phyloP scores from a whole-genome alignment of 192 early-diverging fungal species.

The Paraglomus brasilianum region DNA sequence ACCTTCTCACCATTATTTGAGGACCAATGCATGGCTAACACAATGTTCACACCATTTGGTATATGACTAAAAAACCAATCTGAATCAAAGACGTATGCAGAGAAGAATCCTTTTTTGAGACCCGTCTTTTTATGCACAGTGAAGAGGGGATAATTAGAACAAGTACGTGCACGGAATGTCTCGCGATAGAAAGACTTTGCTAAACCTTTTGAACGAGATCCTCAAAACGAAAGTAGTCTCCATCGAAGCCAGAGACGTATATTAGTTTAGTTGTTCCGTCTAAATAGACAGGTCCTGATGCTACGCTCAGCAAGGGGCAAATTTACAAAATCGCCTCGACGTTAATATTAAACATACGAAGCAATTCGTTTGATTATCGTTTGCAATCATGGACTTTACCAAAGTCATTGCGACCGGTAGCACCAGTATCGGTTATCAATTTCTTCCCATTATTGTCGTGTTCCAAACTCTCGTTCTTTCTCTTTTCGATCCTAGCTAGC shows the following conservation, averaged over 20 bases:
- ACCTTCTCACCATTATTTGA: conserved; percentile 30
- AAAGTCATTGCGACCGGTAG: no score
- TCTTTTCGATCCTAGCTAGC: no score
- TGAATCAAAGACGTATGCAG: conserved; percentile 51
- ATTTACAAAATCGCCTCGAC: no score
- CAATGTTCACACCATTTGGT: conserved; percentile 37
- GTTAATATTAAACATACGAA: no score
- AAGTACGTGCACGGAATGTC: background rate
- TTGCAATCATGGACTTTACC: no score
- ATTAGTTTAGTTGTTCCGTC: background rate
- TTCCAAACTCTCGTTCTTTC: no score
- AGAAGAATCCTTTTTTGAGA: conserved; percentile 49
- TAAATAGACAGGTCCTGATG: background rate
- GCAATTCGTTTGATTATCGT: no score
- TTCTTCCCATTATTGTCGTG: no score
- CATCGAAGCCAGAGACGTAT: background rate
- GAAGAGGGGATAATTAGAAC: background rate
- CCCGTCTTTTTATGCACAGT: conserved; percentile 3
- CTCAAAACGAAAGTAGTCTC: conserved; percentile 31
- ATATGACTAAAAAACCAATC: conserved; percentile 49
- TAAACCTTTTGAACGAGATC: conserved; percentile 38
- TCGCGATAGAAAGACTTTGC: background rate
- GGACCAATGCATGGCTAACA: conserved; percentile 43
- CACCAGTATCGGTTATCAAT: no score
- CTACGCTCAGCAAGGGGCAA: no score